Conservation (phyloP, 2,329 filamentous ascomycete genomes). For the Stemphylium vesicarium region DNA sequence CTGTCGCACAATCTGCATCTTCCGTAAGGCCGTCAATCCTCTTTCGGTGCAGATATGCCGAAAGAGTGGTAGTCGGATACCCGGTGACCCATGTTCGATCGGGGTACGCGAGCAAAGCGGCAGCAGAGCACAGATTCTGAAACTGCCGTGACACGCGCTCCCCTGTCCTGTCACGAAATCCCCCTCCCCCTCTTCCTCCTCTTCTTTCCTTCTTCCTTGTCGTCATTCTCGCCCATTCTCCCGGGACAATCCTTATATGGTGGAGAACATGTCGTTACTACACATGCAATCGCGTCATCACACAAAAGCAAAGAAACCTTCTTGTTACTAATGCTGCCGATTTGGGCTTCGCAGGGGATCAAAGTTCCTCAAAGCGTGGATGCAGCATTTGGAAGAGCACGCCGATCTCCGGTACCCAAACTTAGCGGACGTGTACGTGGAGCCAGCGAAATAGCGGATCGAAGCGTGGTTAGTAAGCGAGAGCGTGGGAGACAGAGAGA, state of each 20-base stretch:
- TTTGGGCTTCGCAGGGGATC: constrained; percentile 67
- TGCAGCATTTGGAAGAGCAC: constrained; percentile 86
- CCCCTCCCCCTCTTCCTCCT: no score
- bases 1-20: constrained; percentile 2
- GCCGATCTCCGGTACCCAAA: constrained; percentile 91
- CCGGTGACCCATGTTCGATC: no score
- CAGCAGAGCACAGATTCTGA: constrained; percentile 10
- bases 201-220: neutral
- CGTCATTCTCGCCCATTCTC: neutral
- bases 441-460: constrained; percentile 31
- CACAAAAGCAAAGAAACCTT: neutral
- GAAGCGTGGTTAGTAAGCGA: constrained; percentile 7
- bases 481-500: neutral
- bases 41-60: constrained; percentile 4
- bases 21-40: neutral
- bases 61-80: constrained; percentile 13
- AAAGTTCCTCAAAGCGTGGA: constrained; percentile 86
- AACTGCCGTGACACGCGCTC: constrained; percentile 25
- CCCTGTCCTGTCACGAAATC: constrained; percentile 12
- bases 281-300: neutral
- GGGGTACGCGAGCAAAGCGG: constrained; percentile 3
- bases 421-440: constrained; percentile 54
- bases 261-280: neutral
- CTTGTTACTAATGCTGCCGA: neutral
- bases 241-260: neutral